Evolutionary conservation across 2,329 filamentous ascomycete genomes (phyloP).

Genomic region (Neopestalotiopsis rosae): DNA sequence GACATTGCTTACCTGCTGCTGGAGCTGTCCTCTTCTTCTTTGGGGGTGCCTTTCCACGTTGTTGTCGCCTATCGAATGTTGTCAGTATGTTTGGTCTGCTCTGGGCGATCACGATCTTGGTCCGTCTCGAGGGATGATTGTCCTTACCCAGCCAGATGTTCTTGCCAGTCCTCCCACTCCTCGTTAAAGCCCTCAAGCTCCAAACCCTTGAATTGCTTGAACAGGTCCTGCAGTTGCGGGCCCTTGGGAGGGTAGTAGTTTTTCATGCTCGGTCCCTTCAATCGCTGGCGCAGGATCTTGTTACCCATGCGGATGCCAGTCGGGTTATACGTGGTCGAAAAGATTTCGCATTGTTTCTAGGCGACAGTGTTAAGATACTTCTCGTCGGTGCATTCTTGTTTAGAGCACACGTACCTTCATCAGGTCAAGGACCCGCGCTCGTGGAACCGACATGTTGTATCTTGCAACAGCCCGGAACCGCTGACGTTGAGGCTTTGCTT

Average conservation of each 20-base stretch:
- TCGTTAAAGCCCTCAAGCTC: constrained; percentile 75
- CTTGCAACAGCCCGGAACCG: constrained; percentile 21
- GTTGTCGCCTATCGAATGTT: constrained; percentile 62
- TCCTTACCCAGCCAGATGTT: constrained; percentile 70
- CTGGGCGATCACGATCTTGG: neutral
- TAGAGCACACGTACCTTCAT: constrained; percentile 68
- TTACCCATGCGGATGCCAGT: constrained; percentile 82
- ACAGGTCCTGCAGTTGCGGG: constrained; percentile 67
- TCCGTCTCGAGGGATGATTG: neutral
- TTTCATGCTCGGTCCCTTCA: constrained; percentile 81
- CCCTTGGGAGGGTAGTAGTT: constrained; percentile 84
- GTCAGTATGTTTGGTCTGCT: constrained; percentile 33
- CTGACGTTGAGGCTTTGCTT: neutral
- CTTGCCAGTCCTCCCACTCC: constrained; percentile 78
- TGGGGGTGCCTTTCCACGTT: constrained; percentile 84
- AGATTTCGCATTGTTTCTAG: constrained; percentile 89
- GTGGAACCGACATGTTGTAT: constrained; percentile 66
- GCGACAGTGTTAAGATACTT: constrained; percentile 19
- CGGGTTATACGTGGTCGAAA: constrained; percentile 91
- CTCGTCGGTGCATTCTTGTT: neutral
- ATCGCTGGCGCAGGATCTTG: constrained; percentile 86
- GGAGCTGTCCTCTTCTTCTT: constrained; percentile 77
- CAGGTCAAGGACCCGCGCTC: constrained; percentile 70
- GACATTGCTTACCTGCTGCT: constrained; percentile 17
- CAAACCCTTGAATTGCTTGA: constrained; percentile 75